phyloP scores from a whole-genome alignment of 2,329 filamentous ascomycete species.

The Aspergillus terreus region DNA sequence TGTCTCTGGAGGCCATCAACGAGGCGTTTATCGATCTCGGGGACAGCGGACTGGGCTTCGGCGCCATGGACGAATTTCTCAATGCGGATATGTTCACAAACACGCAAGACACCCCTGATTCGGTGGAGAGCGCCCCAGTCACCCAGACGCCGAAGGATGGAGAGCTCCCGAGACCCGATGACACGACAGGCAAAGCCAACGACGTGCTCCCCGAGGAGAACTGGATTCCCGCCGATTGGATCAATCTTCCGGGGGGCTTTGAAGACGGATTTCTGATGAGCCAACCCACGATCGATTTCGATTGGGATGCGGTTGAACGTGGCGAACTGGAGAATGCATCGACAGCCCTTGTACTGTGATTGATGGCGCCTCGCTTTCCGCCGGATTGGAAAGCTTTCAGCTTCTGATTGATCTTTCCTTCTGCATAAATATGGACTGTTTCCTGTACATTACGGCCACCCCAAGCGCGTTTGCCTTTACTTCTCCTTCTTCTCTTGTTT shows the following conservation, averaged over 20 bases:
- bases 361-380: conserved; percentile 1
- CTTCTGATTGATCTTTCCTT: conserved; percentile 9
- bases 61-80: conserved; percentile 37
- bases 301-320: conserved; percentile 39
- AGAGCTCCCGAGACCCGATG: conserved; percentile 30
- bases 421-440: conserved; percentile 16
- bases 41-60: conserved; percentile 27
- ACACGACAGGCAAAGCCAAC: conserved; percentile 26
- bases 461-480: neutral
- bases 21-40: conserved; percentile 34
- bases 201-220: conserved; percentile 20
- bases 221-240: conserved; percentile 33
- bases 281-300: conserved; percentile 30
- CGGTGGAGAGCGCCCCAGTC: conserved; percentile 30
- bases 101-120: conserved; percentile 36
- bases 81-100: conserved; percentile 33
- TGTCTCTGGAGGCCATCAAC: conserved; percentile 36
- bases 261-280: conserved; percentile 23
- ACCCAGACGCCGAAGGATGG: conserved; percentile 37
- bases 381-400: conserved; percentile 7
- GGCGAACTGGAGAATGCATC: conserved; percentile 25
- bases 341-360: conserved; percentile 27
- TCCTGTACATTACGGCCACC: conserved; percentile 17
- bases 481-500: conserved; percentile 8
- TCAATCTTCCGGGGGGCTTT: conserved; percentile 25